Conservation (phyloP, 805 yeast species). For the Sungouiozyma ichnusensis region DNA sequence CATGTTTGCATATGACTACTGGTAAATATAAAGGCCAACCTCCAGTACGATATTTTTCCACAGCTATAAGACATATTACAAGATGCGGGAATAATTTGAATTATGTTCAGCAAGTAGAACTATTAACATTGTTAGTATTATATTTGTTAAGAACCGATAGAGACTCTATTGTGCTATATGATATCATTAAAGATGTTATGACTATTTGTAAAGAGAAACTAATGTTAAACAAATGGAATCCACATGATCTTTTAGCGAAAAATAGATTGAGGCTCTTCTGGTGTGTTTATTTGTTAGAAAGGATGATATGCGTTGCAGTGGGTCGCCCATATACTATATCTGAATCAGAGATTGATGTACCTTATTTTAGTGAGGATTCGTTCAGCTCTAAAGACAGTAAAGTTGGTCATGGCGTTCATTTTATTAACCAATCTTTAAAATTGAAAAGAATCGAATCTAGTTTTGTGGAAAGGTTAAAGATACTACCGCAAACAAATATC, state of each 20-base stretch:
- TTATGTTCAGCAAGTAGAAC: conserved; percentile 40
- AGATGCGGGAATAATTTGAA: conserved; percentile 33
- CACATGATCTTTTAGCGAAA: conserved; percentile 22
- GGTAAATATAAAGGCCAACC: conserved; percentile 47
- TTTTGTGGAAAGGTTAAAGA: conserved; percentile 44
- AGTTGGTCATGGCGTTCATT: conserved; percentile 29
- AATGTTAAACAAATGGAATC: conserved; percentile 19
- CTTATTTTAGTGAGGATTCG: conserved; percentile 38
- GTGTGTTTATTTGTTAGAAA: conserved; percentile 53
- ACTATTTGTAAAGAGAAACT: conserved; percentile 30
- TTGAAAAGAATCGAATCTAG: conserved; percentile 50
- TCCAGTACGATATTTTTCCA: conserved; percentile 46
- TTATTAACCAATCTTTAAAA: conserved; percentile 47
- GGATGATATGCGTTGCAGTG: conserved; percentile 51
- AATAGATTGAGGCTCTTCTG: conserved; percentile 47
- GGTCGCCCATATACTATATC: conserved; percentile 46
- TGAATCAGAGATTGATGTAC: conserved; percentile 42
- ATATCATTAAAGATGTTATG: conserved; percentile 45
- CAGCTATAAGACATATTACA: conserved; percentile 47
- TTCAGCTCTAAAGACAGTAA: conserved; percentile 24
- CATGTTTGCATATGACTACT: conserved; percentile 43
- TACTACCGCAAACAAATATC: conserved; percentile 19
- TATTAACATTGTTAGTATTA: conserved; percentile 41
- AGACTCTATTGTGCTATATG: conserved; percentile 45
- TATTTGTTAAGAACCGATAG: conserved; percentile 52